Evolutionary conservation across 2,329 filamentous ascomycete species (phyloP).

Genomic region (Apiospora marii): DNA sequence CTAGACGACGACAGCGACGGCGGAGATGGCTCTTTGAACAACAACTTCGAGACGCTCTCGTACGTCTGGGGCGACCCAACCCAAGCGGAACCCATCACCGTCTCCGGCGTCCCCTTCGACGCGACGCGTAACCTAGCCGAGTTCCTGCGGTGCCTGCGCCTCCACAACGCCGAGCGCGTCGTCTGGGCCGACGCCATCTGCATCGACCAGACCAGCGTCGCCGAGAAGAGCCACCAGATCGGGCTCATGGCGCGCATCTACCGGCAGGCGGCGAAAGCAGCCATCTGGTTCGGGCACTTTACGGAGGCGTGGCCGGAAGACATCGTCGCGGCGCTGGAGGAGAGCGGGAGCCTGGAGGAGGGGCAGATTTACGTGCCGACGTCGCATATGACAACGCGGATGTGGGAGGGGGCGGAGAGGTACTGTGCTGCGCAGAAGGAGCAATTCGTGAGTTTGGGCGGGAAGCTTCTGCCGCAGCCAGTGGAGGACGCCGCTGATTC

Average conservation of each 20-base stretch:
- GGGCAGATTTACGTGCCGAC: neutral
- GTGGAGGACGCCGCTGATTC: neutral
- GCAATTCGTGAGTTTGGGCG: neutral
- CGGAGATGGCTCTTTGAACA: too few species aligned
- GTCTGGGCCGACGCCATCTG: constrained; percentile 19
- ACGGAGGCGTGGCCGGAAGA: neutral
- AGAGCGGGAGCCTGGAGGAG: neutral
- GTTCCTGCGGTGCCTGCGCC: neutral
- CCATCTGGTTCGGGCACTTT: constrained; percentile 16
- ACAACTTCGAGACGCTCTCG: constrained; percentile 11
- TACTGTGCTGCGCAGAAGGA: too few species aligned
- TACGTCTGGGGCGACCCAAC: constrained; percentile 7
- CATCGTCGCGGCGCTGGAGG: neutral
- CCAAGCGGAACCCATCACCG: neutral
- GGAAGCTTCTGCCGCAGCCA: neutral
- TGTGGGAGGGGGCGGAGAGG: constrained; percentile 1
- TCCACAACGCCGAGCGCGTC: neutral
- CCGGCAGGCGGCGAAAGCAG: neutral
- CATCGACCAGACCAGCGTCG: neutral
- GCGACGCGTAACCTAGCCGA: constrained; percentile 14
- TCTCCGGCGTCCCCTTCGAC: neutral
- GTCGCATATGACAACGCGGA: neutral
- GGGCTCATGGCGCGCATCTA: constrained; percentile 11
- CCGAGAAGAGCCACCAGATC: constrained; percentile 13
- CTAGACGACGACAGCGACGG: neutral